Conservation (phyloP, 306 rosid genomes). For the Acmispon strigosus region DNA sequence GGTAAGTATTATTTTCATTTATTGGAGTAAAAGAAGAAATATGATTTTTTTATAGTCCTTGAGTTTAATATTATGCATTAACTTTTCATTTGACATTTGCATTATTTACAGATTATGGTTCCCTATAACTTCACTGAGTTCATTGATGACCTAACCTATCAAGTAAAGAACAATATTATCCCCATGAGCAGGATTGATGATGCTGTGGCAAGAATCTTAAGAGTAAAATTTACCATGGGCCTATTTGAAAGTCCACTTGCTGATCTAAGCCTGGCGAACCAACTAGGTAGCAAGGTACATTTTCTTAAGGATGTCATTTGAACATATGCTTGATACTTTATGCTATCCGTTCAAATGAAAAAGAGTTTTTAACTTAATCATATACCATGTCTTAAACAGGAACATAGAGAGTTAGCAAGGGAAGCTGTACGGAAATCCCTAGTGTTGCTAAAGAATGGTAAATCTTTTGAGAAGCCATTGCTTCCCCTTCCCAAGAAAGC, state of each 20-base stretch:
- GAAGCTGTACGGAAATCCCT: slow-evolving; percentile 85
- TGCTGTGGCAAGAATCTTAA: slow-evolving; percentile 35
- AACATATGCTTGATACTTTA: neutral
- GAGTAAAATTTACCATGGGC: slow-evolving; percentile 35
- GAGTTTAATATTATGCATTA: neutral
- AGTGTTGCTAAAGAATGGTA: slow-evolving; percentile 80
- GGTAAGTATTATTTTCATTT: slow-evolving; percentile 19
- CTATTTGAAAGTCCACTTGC: slow-evolving; percentile 39
- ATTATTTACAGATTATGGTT: slow-evolving; percentile 36
- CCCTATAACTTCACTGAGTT: slow-evolving; percentile 35
- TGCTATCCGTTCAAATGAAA: neutral
- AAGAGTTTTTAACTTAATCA: neutral
- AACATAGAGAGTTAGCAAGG: slow-evolving; percentile 81
- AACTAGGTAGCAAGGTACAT: slow-evolving; percentile 36
- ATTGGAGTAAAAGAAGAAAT: neutral
- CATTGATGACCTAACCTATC: slow-evolving; percentile 29
- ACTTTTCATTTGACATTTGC: neutral
- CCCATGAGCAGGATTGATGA: slow-evolving; percentile 36
- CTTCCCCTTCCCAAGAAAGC: slow-evolving; percentile 91
- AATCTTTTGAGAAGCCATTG: slow-evolving; percentile 39
- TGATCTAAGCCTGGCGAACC: slow-evolving; percentile 27
- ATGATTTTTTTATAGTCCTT: neutral
- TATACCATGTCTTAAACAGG: slow-evolving; percentile 37
- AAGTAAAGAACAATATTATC: slow-evolving; percentile 29
- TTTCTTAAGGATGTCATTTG: neutral